Percentiles rank a stretch among this genome's conserved stretches.
Evolutionary conservation across 352 stramenopile species (phyloP).

Genomic region (Thraustochytrium striatum): DNA sequence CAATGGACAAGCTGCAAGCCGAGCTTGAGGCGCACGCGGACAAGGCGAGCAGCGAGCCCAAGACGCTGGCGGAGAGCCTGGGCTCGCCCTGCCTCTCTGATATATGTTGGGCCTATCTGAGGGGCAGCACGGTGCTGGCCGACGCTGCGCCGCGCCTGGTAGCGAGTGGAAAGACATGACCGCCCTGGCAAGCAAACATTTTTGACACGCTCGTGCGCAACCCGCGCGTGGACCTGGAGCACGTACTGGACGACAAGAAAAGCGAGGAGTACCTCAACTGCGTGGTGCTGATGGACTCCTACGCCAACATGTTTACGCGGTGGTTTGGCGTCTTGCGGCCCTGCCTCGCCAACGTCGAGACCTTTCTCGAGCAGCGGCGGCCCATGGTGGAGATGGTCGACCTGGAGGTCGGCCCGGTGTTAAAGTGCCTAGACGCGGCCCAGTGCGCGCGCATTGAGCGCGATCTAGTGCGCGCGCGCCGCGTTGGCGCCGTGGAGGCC

Average conservation of each 20-base stretch:
- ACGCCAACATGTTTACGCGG: neutral
- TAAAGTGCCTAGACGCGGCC: conserved; percentile 3
- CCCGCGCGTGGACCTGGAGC: neutral
- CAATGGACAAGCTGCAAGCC: neutral
- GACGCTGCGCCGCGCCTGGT: neutral
- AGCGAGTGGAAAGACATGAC: neutral
- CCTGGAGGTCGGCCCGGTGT: neutral
- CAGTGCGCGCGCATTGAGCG: neutral
- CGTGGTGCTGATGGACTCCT: neutral
- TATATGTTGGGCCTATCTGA: neutral
- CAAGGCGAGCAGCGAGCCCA: neutral
- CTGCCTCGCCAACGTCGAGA: conserved; percentile 28
- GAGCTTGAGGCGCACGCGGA: neutral
- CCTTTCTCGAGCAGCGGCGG: conserved; percentile 5
- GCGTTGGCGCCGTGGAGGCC: neutral
- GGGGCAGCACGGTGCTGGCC: neutral
- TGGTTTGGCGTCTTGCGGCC: neutral
- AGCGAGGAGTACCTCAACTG: conserved; percentile 1
- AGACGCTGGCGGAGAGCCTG: neutral
- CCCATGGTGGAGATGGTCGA: conserved; percentile 6
- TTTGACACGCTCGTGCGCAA: conserved; percentile 11
- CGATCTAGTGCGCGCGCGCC: neutral
- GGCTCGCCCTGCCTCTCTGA: neutral
- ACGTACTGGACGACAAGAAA: neutral
- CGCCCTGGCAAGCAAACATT: neutral